These are phyloP conservation scores for Hanseniaspora taiwanica DNA, from an alignment of 805 yeast species.

Conservation along the genomic window DNA sequence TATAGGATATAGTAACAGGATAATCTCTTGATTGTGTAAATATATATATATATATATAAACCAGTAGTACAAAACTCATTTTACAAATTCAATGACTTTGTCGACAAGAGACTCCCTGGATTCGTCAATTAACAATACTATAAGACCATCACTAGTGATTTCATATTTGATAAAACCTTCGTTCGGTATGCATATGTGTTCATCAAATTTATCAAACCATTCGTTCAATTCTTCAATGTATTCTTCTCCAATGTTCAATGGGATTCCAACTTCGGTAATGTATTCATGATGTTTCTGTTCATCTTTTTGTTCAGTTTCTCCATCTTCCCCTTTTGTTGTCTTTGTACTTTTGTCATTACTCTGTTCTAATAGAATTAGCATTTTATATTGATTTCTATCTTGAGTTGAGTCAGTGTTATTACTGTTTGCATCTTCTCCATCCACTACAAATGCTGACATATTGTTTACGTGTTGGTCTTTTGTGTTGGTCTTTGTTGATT, in stretches of 20 bases:
- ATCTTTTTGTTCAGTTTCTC: constrained; percentile 7
- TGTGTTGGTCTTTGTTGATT: neutral
- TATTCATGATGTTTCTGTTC: constrained; percentile 17
- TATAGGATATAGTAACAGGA: too few relatives aligned
- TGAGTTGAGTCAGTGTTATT: too few relatives aligned
- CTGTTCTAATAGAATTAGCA: constrained; percentile 19
- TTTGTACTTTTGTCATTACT: neutral
- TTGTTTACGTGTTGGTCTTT: constrained; percentile 2
- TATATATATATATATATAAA: neutral
- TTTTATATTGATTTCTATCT: constrained; percentile 15
- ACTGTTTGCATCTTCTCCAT: constrained; percentile 10
- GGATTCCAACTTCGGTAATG: constrained; percentile 20
- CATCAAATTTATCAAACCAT: constrained; percentile 27
- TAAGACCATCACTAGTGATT: constrained; percentile 25
- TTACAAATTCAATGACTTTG: constrained; percentile 18
- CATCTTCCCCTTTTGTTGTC: constrained; percentile 3
- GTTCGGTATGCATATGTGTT: constrained; percentile 24
- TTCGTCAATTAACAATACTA: constrained; percentile 20
- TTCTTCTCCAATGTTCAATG: constrained; percentile 19
- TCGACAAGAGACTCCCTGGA: constrained; percentile 14
- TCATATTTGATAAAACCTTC: constrained; percentile 27
- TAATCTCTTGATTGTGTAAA: too few relatives aligned
- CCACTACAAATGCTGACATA: constrained; percentile 7
- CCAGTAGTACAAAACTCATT: constrained; percentile 1
- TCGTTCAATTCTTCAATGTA: constrained; percentile 17